Evolutionary conservation across 495 filamentous ascomycete genomes (phyloP), one percentile per base, ranked within the genome.

Genomic region (Rusavskia elegans): DNA sequence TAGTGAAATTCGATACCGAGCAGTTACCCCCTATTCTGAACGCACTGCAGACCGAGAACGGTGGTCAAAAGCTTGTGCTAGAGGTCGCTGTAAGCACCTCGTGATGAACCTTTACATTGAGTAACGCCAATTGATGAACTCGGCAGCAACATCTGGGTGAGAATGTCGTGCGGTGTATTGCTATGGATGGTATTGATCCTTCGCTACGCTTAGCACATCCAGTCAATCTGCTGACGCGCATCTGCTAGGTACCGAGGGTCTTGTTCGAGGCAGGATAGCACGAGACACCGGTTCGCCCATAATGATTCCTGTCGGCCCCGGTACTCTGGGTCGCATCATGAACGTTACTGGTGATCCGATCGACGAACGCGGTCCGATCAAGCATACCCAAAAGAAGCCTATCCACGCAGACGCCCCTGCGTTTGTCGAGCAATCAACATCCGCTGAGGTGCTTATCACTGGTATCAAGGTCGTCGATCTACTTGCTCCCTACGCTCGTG

Each of bases 271-370:
- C 69, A 74, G 77, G 65, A 75, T 75, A 64, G 86, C 84, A 63
- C 73, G 69, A 60, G 92, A 98, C 70, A 95, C 90, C 64, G 93
- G 93, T 67, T 75, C 80, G 56, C 92, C 92, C 66, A 98, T 98
- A 79, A 90, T 81, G 73, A 86, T 98, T 66, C 92, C 92, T 66
- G 92, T 98, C 77, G 92, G 92, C 66, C 79, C 80, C 63, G 88
- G 78, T 65, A 95, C 89, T 51, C 85, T 98, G 58, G 92, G 92
- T 64, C 92, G 92, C 81, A 98, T 98, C 79, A 88, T 98, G 78
- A 98, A 98, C 81, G 92, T 98, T 74, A 98, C 92, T 77, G 92
- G 92, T 79, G 89, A 98, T 73, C 93, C 92, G 66, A 97, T 98
- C 76, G 92, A 98, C 67, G 92, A 97, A 80, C 89, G 93, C 76